phyloP scores from a whole-genome alignment of 305 asterid species.

The Solanum hybrid region DNA sequence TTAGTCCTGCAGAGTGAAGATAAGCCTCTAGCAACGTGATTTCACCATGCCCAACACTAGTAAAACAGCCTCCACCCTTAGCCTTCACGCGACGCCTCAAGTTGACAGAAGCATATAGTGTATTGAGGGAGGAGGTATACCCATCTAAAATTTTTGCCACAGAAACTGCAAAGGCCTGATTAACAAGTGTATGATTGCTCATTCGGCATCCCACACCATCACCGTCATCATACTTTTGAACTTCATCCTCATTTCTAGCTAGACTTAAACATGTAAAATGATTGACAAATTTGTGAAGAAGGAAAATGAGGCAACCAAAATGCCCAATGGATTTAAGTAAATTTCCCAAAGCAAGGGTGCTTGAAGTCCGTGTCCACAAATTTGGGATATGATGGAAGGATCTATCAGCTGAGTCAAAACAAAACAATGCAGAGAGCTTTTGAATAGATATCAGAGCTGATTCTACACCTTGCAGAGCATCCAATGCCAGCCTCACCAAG shows the following conservation, averaged over 20 bases:
- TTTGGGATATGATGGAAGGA: slow-evolving; percentile 61
- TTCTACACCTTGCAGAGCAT: slow-evolving; percentile 85
- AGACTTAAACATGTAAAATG: slow-evolving; percentile 45
- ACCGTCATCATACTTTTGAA: slow-evolving; percentile 16
- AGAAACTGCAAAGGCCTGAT: slow-evolving; percentile 93
- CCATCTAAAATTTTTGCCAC: slow-evolving; percentile 74
- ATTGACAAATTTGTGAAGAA: slow-evolving; percentile 60
- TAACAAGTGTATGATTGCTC: slow-evolving; percentile 46
- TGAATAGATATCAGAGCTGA: slow-evolving; percentile 62
- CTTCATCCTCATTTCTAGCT: slow-evolving; percentile 27
- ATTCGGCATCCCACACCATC: slow-evolving; percentile 18
- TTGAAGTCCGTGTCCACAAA: slow-evolving; percentile 74
- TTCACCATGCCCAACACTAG: slow-evolving; percentile 67
- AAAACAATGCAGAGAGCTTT: slow-evolving; percentile 53
- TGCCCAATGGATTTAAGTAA: slow-evolving; percentile 68
- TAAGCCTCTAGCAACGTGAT: slow-evolving; percentile 78
- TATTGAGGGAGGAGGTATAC: slow-evolving; percentile 62
- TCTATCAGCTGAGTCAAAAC: slow-evolving; percentile 75
- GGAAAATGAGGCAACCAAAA: slow-evolving; percentile 64
- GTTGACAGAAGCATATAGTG: slow-evolving; percentile 62
- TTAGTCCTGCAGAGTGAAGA: slow-evolving; percentile 68
- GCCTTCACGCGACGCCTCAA: slow-evolving; percentile 52
- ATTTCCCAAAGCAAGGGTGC: slow-evolving; percentile 74
- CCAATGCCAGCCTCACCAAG: slow-evolving; percentile 85
- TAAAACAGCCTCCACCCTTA: slow-evolving; percentile 60